Percentiles rank a stretch among this genome's conserved stretches.
These are phyloP conservation scores for Ceratobasidium sp. DNA, from an alignment of 1,284 basidiomycete species.

Conservation along the genomic window DNA sequence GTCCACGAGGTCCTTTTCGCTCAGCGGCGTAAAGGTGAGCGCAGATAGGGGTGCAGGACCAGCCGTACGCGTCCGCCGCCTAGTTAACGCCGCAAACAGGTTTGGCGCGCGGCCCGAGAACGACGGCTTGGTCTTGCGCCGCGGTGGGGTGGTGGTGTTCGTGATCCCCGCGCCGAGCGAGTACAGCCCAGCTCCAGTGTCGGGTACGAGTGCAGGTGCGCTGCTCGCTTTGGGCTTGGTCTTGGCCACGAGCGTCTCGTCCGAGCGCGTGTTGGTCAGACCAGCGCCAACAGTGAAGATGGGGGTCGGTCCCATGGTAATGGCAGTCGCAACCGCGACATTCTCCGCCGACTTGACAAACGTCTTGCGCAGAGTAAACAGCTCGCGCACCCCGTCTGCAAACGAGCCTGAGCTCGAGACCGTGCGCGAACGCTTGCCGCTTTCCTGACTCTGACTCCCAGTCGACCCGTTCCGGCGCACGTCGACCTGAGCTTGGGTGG, in stretches of 20 bases:
- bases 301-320: conserved; percentile 12
- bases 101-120: conserved; percentile 4
- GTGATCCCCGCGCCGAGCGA: conserved; percentile 43
- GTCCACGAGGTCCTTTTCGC: conserved; percentile 20
- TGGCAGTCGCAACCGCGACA: background rate
- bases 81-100: conserved; percentile 21
- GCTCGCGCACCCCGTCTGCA: conserved; percentile 35
- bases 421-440: conserved; percentile 29
- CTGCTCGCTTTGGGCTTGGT: conserved; percentile 24
- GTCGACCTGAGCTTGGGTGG: conserved; percentile 5
- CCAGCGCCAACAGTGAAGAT: conserved; percentile 36
- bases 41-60: conserved; percentile 9
- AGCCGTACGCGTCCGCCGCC: background rate
- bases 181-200: conserved; percentile 18
- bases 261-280: conserved; percentile 32
- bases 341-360: conserved; percentile 40
- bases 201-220: background rate
- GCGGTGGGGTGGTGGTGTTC: conserved; percentile 11
- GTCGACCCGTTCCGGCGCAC: conserved; percentile 18
- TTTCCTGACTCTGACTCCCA: background rate
- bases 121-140: conserved; percentile 6
- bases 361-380: conserved; percentile 13
- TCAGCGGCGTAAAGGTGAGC: conserved; percentile 39
- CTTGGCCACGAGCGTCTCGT: conserved; percentile 9
- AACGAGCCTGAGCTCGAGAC: conserved; percentile 42